A percentile compares a stretch with the other conserved stretches of the same genome.
These are phyloP conservation scores for Nematodospora anomalae DNA, from an alignment of 1,139 yeast species.

Conservation along the genomic window DNA sequence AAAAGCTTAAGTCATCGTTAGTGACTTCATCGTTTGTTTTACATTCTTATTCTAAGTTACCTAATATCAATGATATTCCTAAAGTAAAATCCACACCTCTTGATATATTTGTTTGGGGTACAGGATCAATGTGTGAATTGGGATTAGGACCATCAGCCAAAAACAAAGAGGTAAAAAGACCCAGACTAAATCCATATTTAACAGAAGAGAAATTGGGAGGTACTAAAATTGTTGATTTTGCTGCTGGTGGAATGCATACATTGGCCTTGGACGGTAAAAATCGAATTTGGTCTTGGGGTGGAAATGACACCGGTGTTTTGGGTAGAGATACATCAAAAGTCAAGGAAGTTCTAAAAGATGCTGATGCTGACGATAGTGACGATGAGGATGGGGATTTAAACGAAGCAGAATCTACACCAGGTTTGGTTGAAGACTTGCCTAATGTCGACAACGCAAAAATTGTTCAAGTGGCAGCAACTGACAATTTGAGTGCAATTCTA, in stretches of 20 bases:
- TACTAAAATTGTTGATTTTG: slow-evolving; percentile 66
- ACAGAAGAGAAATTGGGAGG: slow-evolving; percentile 56
- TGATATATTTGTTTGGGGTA: slow-evolving; percentile 90
- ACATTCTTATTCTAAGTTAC: slow-evolving; percentile 50
- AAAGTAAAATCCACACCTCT: slow-evolving; percentile 46
- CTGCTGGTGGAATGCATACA: slow-evolving; percentile 96
- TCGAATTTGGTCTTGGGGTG: slow-evolving; percentile 95
- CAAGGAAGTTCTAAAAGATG: slow-evolving; percentile 61
- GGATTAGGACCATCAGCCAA: slow-evolving; percentile 90
- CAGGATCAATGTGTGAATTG: slow-evolving; percentile 95
- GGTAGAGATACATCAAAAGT: slow-evolving; percentile 82
- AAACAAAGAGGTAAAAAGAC: slow-evolving; percentile 92
- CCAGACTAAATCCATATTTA: slow-evolving; percentile 81
- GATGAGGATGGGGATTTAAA: slow-evolving; percentile 84
- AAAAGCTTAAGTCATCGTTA: slow-evolving; percentile 28
- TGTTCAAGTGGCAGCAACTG: slow-evolving; percentile 89
- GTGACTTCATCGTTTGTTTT: slow-evolving; percentile 45
- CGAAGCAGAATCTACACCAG: slow-evolving; percentile 87
- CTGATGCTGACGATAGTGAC: slow-evolving; percentile 68
- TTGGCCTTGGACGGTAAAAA: slow-evolving; percentile 76
- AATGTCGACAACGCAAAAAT: slow-evolving; percentile 38
- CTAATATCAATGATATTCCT: slow-evolving; percentile 46
- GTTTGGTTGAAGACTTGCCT: slow-evolving; percentile 68
- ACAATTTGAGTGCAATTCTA: slow-evolving; percentile 80
- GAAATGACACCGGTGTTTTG: slow-evolving; percentile 85